Base-by-base conservation (phyloP, 2,329 filamentous ascomycete genomes). In the Blumeria hordei region DNA sequence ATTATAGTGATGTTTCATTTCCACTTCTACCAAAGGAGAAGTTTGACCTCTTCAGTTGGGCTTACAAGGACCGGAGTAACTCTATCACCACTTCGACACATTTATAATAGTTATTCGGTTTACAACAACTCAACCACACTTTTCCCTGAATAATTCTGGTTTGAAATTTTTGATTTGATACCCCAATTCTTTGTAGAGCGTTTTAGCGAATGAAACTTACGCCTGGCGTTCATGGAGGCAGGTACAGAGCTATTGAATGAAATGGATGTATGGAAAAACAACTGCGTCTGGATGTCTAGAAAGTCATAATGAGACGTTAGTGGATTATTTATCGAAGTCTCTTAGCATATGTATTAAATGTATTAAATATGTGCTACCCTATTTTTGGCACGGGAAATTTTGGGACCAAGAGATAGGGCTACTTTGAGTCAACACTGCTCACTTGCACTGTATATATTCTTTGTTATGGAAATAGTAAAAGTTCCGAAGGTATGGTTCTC, bases 41-140 rank as follows among this genome's bases (percentile, higher is more conserved):
- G 58, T 74, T 74, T 54, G 73, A 74, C 59, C 70, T 75, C 58
- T 68, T 74, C 51, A 68, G 68, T 34, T 75, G 72, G 72, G 70
- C 72, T 57, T 66, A 65, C 21, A 69, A 58, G 49, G 61, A 63
- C 21, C 59, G 59, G 41, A 51, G 44, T 9, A 56, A 56, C 16
- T 58, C 54, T 11, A 55, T 55, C 47, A 36, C 56, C 16, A 53
- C 56, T 45, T 45, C 57, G 41, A 56, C 58, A 37, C 45, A n/a
- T 54, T 37, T 43, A 55, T 53, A 51, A 55, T 54, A 28, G 47
- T 18, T 33, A 52, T 21, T 53, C 21, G 39, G 53, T 55, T 54
- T 57, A 52, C 39, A 55, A 28, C 52, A 55, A 10, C 28, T 51
- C 34, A 34, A 36, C 28, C 16, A 3, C 44, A 54, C 55, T 54